phyloP scores from a whole-genome alignment of 148 eudicot genomes.

The Talinum fruticosum region DNA sequence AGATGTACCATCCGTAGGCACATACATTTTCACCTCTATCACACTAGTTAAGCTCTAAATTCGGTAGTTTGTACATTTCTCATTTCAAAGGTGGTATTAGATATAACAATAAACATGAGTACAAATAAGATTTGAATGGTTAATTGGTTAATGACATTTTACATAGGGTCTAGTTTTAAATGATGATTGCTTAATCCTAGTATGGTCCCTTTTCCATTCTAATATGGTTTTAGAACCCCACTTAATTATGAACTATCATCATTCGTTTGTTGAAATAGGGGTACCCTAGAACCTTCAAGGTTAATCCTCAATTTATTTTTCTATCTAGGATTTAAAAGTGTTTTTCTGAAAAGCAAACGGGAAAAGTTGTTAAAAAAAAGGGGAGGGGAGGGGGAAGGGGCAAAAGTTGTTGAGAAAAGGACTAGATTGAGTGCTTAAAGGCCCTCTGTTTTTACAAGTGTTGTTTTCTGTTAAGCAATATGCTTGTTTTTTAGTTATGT shows the following conservation, averaged over 20 bases:
- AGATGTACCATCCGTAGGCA: neutral
- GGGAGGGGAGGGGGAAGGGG: too few species aligned
- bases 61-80: too few species aligned
- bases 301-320: conserved; percentile 5
- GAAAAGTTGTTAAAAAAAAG: too few species aligned
- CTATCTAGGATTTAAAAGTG: neutral
- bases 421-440: conserved; percentile 12
- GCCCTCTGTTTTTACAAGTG: conserved; percentile 3
- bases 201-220: neutral
- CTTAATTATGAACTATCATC: conserved; percentile 18
- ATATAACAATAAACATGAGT: too few species aligned
- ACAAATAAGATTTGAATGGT: too few species aligned
- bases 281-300: conserved; percentile 6
- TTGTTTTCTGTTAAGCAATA: conserved; percentile 3
- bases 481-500: conserved; percentile 3
- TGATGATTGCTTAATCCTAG: conserved; percentile 13
- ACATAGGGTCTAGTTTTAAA: neutral
- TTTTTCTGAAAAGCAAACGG: conserved; percentile 21
- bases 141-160: neutral
- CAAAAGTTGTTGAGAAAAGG: conserved; percentile 18
- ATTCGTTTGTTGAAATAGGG: conserved; percentile 23
- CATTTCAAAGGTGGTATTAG: too few species aligned
- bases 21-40: neutral
- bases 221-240: conserved; percentile 18
- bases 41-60: neutral